These are phyloP conservation scores for Cephaloascus fragrans DNA, from an alignment of 805 yeast species.

Conservation along the genomic window DNA sequence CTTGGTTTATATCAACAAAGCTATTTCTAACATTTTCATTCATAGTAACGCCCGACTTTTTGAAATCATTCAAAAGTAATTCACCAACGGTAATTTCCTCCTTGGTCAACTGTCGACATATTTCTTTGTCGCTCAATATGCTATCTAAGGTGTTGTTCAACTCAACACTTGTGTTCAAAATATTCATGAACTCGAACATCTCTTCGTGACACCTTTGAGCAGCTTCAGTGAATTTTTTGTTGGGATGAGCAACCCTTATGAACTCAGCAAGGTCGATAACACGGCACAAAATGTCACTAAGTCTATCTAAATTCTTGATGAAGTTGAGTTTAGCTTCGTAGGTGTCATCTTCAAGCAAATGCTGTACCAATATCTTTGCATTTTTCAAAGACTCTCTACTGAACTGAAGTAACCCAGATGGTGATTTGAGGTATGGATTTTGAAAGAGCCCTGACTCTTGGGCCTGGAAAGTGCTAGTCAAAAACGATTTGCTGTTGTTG, in stretches of 20 bases:
- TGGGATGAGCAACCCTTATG: slow-evolving; percentile 82
- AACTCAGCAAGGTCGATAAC: slow-evolving; percentile 93
- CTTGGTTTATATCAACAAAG: slow-evolving; percentile 72
- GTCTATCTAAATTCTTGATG: slow-evolving; percentile 63
- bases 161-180: slow-evolving; percentile 73
- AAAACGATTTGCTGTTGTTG: slow-evolving; percentile 18
- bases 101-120: slow-evolving; percentile 28
- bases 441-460: slow-evolving; percentile 53
- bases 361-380: slow-evolving; percentile 53
- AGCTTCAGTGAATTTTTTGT: slow-evolving; percentile 54
- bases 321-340: slow-evolving; percentile 34
- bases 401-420: slow-evolving; percentile 63
- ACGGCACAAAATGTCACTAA: slow-evolving; percentile 82
- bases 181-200: slow-evolving; percentile 91
- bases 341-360: slow-evolving; percentile 40
- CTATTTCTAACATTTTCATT: slow-evolving; percentile 49
- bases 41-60: slow-evolving; percentile 83
- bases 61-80: slow-evolving; percentile 73
- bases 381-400: slow-evolving; percentile 50
- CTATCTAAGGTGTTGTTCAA: slow-evolving; percentile 50
- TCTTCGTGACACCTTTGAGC: slow-evolving; percentile 84
- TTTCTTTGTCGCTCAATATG: slow-evolving; percentile 35
- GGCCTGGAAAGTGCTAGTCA: slow-evolving; percentile 4
- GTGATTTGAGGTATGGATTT: slow-evolving; percentile 59
- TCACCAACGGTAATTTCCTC: slow-evolving; percentile 84